Percentiles rank a stretch among this genome's conserved stretches.
Conservation (phyloP, 495 filamentous ascomycete genomes). For the Penicillium turbatum region DNA sequence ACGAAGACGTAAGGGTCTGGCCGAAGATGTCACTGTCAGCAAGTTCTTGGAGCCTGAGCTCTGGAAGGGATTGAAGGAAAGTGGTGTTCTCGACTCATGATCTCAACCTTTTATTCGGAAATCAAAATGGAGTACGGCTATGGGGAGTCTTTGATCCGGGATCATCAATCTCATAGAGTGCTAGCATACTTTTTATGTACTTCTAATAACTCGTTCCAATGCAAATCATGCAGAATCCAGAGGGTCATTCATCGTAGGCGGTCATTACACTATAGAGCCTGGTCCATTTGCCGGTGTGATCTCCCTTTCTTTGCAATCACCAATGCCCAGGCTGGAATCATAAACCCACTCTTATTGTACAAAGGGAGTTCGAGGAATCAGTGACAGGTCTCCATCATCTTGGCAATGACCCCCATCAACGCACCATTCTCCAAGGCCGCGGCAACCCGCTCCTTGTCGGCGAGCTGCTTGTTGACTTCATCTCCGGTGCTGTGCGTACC, state of each 20-base stretch:
- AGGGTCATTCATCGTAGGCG: slow-evolving; percentile 1
- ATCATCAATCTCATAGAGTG: slow-evolving; percentile 2
- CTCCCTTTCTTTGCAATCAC: not conserved
- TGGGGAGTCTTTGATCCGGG: slow-evolving; percentile 12
- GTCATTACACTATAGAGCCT: not conserved
- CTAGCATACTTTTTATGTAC: slow-evolving; percentile 13
- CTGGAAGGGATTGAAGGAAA: slow-evolving; percentile 81
- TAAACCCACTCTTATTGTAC: not conserved
- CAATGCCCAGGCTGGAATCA: not conserved
- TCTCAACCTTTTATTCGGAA: not conserved
- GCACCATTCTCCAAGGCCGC: slow-evolving; percentile 93
- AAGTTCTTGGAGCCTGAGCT: slow-evolving; percentile 96
- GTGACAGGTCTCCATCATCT: slow-evolving; percentile 85
- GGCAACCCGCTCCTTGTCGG: slow-evolving; percentile 93
- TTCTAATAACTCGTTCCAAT: slow-evolving; percentile 15
- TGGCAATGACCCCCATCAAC: slow-evolving; percentile 78
- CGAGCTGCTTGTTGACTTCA: slow-evolving; percentile 92
- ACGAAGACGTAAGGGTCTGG: slow-evolving; percentile 83
- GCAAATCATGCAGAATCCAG: slow-evolving; percentile 5
- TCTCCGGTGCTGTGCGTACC: slow-evolving; percentile 93
- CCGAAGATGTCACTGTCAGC: slow-evolving; percentile 90
- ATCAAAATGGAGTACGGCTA: slow-evolving; percentile 3
- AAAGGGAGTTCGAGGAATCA: slow-evolving; percentile 16
- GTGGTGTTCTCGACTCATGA: slow-evolving; percentile 75
- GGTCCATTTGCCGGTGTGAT: not conserved